Evolutionary conservation across 441 rosid species (phyloP).

Genomic region (Populus hybrid): DNA sequence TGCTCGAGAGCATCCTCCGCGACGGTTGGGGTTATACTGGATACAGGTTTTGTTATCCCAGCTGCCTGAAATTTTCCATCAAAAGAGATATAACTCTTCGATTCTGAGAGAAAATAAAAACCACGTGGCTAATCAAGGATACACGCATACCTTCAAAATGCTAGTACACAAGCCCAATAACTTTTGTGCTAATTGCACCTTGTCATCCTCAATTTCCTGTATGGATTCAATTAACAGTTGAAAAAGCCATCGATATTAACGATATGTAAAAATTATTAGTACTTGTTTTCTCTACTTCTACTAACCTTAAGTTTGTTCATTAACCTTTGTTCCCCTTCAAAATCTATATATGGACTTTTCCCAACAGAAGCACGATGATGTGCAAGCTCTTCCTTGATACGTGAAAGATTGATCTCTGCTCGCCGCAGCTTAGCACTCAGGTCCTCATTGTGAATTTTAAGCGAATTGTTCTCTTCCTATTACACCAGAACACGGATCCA

Average conservation of each 20-base stretch:
- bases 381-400: constrained; percentile 85
- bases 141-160: constrained; percentile 56
- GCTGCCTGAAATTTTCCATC: constrained; percentile 47
- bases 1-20: constrained; percentile 87
- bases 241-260: neutral
- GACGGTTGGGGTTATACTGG: constrained; percentile 51
- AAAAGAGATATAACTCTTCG: constrained; percentile 4
- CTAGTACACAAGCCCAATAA: constrained; percentile 64
- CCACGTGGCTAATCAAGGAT: neutral
- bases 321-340: constrained; percentile 56
- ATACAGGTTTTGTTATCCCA: constrained; percentile 48
- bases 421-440: constrained; percentile 61
- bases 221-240: constrained; percentile 12
- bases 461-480: constrained; percentile 92
- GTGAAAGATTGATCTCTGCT: constrained; percentile 55
- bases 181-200: constrained; percentile 62
- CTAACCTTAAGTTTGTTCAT: constrained; percentile 59
- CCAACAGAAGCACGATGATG: constrained; percentile 65
- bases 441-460: constrained; percentile 77
- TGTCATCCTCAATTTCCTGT: constrained; percentile 74
- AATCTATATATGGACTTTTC: constrained; percentile 41
- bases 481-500: constrained; percentile 18
- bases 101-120: constrained; percentile 1
- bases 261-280: neutral
- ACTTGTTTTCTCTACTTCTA: constrained; percentile 1